Evolutionary conservation across 352 stramenopile species (phyloP), one percentile per base, ranked within the genome.

Genomic region (Phytophthora fragariaefolia): DNA sequence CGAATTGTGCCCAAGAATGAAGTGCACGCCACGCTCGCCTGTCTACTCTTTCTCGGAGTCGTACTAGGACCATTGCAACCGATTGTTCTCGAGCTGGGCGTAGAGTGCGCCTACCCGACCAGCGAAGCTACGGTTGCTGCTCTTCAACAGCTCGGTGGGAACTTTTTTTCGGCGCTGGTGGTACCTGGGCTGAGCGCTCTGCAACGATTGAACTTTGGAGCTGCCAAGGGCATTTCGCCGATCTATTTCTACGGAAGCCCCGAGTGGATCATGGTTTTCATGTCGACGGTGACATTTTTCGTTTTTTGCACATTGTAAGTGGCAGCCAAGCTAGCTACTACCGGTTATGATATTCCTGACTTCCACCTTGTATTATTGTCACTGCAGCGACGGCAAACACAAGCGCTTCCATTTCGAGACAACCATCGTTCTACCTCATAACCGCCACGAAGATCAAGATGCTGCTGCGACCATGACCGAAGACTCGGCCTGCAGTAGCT

Each of bases 71-170:
- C 83, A 4, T 54, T 90, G 18, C 83, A 92, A 26, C 83, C 83
- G 3, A 83, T 92, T 20, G 77, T 83, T 17, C 62, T 92, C 8
- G 83, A 92, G 30, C 63, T 92, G 5, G 82, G 82, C 10, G 83
- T 92, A 22, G 83, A 92, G 53, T 92, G 83, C 36, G 72, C 83
- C 4, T 89, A 84, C 47, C 83, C 83, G 4, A 92, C 83, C 10
- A 90, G 81, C 30, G 83, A 92, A 34, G 76, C 83, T n/a, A 90
- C 83, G 0, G 83, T 92, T 27, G 83, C 83, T 4, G 83, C 81
- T 38, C 69, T 92, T 5, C 81, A 92, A 48, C 83, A 92, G 54
- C 79, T 92, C 34, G 88, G 79, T 58, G 83, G 83, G 15, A 92
- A 92, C 51, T 83, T 90, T 27, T 64, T 92, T 0, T 92, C 83